Conservation (phyloP, 345 rosid species). For the Salix brachista region DNA sequence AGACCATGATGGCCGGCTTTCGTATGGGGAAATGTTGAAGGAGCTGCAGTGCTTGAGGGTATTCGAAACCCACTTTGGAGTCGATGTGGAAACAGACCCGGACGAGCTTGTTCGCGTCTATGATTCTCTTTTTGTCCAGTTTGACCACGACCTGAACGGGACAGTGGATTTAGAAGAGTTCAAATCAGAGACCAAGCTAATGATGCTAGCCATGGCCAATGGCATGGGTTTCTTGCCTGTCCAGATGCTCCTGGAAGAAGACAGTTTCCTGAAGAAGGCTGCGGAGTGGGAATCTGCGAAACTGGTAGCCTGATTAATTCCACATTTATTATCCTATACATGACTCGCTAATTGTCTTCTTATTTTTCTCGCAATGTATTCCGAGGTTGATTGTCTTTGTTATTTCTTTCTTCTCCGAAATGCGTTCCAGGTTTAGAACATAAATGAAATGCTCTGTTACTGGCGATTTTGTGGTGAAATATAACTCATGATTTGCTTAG, state of each 20-base stretch:
- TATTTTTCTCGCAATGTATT: background rate
- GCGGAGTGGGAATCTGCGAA: slow-evolving; percentile 37
- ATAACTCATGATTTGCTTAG: too few species aligned
- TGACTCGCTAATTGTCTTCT: background rate
- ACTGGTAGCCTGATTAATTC: background rate
- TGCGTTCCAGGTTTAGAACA: background rate
- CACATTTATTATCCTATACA: background rate
- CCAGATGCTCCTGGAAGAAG: slow-evolving; percentile 49
- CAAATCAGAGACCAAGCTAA: slow-evolving; percentile 39
- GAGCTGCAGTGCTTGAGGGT: slow-evolving; percentile 42
- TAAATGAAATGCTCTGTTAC: background rate
- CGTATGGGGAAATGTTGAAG: slow-evolving; percentile 40
- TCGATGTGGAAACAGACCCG: slow-evolving; percentile 27
- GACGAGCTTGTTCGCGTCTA: slow-evolving; percentile 26
- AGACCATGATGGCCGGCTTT: slow-evolving; percentile 37
- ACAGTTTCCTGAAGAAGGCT: slow-evolving; percentile 43
- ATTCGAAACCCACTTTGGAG: slow-evolving; percentile 38
- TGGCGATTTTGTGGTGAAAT: background rate
- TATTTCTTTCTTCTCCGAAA: background rate
- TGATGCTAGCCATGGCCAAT: slow-evolving; percentile 47
- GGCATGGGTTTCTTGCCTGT: slow-evolving; percentile 49
- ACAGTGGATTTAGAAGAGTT: slow-evolving; percentile 42
- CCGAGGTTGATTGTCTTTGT: background rate
- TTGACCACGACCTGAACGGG: slow-evolving; percentile 41
- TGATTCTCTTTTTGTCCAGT: slow-evolving; percentile 28